A percentile compares a stretch with the other conserved stretches of the same genome.
Conservation (phyloP, 352 stramenopile genomes). For the Pythium oligandrum region DNA sequence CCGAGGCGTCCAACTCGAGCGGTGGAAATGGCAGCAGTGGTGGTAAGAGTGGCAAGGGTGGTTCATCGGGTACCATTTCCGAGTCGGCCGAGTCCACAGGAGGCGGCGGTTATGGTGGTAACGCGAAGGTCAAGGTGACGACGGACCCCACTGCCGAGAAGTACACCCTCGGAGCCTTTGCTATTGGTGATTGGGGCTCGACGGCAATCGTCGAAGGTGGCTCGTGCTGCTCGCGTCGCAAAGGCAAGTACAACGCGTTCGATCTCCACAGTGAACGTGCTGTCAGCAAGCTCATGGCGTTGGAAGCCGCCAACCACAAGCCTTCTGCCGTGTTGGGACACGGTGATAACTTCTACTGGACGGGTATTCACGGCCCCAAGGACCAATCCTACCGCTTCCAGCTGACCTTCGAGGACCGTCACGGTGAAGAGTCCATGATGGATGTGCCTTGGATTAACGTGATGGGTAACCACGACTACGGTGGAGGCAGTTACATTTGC, state of each 20-base stretch:
- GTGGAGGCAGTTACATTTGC: conserved; percentile 36
- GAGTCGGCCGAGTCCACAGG: not conserved
- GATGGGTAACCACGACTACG: conserved; percentile 44
- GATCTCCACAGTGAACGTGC: conserved; percentile 23
- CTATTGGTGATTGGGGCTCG: conserved; percentile 25
- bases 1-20: conserved; percentile 9
- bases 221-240: conserved; percentile 22
- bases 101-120: conserved; percentile 3
- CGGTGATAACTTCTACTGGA: conserved; percentile 49
- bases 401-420: conserved; percentile 29
- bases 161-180: conserved; percentile 17
- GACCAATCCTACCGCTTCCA: conserved; percentile 32
- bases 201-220: conserved; percentile 13
- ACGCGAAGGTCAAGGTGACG: conserved; percentile 11
- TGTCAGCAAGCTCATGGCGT: conserved; percentile 29
- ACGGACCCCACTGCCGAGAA: conserved; percentile 14
- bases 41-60: conserved; percentile 5
- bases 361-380: conserved; percentile 20
- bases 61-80: conserved; percentile 4
- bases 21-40: conserved; percentile 1
- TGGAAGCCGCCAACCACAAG: conserved; percentile 25
- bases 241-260: conserved; percentile 27
- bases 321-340: conserved; percentile 31
- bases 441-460: conserved; percentile 38
- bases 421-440: conserved; percentile 20